Evolutionary conservation across 2,329 filamentous ascomycete genomes (phyloP), one percentile per base, ranked within the genome.

Genomic region (Phaeosphaeria sp.): DNA sequence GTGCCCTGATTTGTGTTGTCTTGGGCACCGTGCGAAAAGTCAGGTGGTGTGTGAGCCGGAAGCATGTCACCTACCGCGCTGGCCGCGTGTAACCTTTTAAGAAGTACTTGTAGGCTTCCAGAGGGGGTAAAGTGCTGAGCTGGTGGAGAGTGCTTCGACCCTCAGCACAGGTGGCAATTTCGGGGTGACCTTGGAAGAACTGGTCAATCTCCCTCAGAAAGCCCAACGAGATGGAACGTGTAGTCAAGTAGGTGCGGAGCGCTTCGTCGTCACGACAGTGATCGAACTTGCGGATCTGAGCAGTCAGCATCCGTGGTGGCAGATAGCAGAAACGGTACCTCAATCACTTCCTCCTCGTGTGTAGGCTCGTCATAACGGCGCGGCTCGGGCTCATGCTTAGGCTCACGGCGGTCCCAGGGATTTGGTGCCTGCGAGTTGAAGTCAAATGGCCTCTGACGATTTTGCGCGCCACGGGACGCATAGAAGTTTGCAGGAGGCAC

Each of bases 181-280:
- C 69, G 0, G 68, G 63, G 42, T 73, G 61, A 7, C 57, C 55
- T 1, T 47, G 6, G 0, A 72, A 46, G 39, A 73, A 67, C 17
- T 59, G 58, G 40, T 73, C 71, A 20, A 73, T 68, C 49, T 73
- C 69, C 3, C 51, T 33, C 13, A 73, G 58, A 33, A 73, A 73
- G 11, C 58, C 58, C 27, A 42, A 51, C 2, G 63, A 66, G 18
- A 73, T 56, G 3, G 58, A 57, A 2, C 69, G 61, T 6, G 20
- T 22, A 7, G 42, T 42, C 2, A 73, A 54, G 49, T 72, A 72
- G 0, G 27, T 48, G 15, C 61, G 53, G 3, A 73, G 59, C 2
- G 62, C 59, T 6, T 27, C 36, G 33, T 73, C 48, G 33, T 73
- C 46, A 13, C 25, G 36, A 46, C 60, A 59, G 15, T 53, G 21